phyloP scores from a whole-genome alignment of 257 asterid genomes.

The Coffea eugenioides region DNA sequence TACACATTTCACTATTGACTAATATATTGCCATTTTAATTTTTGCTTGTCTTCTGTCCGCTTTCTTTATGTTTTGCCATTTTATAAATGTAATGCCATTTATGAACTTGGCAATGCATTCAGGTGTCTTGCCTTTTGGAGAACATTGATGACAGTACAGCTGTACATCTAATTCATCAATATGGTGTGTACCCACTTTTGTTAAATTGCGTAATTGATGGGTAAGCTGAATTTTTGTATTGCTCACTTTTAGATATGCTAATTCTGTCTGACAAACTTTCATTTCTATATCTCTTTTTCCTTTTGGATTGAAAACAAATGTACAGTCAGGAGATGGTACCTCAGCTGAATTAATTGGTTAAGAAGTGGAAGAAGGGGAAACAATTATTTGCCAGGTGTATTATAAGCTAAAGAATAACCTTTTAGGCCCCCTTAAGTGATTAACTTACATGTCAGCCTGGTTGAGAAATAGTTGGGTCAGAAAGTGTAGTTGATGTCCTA shows the following conservation, averaged over 20 bases:
- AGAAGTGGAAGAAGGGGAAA: too few relatives aligned
- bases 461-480: neutral
- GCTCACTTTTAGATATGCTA: neutral
- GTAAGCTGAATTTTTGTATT: constrained; percentile 36
- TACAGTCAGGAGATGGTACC: neutral
- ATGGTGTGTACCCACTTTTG: constrained; percentile 65
- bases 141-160: constrained; percentile 54
- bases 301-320: too few relatives aligned
- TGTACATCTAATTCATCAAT: constrained; percentile 47
- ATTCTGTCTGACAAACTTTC: neutral
- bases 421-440: too few relatives aligned
- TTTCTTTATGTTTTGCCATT: neutral
- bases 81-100: neutral
- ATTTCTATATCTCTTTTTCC: neutral
- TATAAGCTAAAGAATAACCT: too few relatives aligned
- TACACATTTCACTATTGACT: neutral
- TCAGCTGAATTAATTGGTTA: neutral
- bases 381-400: neutral
- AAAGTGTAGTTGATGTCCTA: neutral
- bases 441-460: neutral
- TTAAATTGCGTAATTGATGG: constrained; percentile 84
- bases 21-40: neutral
- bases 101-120: constrained; percentile 23
- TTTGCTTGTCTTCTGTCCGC: neutral
- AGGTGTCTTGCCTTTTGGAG: constrained; percentile 74